Evolutionary conservation across 257 asterid species (phyloP), one percentile per base, ranked within the genome.

Genomic region (Pogostemon cablin): DNA sequence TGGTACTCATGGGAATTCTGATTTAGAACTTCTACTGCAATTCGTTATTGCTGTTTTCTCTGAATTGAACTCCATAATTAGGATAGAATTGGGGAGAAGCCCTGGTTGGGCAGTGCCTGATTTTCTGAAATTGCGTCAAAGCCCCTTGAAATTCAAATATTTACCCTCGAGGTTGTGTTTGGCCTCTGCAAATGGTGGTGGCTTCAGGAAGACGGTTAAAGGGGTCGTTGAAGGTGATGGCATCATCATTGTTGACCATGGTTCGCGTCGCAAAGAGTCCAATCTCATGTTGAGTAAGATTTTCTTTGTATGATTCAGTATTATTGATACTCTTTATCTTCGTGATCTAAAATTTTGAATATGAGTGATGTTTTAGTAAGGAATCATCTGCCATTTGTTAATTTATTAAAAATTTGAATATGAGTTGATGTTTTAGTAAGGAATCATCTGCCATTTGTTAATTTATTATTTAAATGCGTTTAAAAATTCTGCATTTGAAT

Each of bases 171-270:
- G 82, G 65, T 68, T 84, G 83, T 81, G 96, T 80, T 66, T 87
- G 84, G 89, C 89, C 83, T 74, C 88, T 68, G 81, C 75, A 65
- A 85, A 72, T 72, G 92, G 89, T 63, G 91, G 88, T 81, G 95
- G 86, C 48, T 66, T 78, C 68, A 75, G 87, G 83, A 84, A 78
- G 74, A 77, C 76, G 68, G 63, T 64, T 2, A 71, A 72, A 9
- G 81, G 88, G 47, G 86, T 89, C 60, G 86, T 72, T 43, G 90
- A 73, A 62, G 83, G 88, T 3, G 99, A 89, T 46, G 99, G 90
- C 4, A 82, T 95, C 68, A 82, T 95, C 72, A 89, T 95, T 68
- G 99, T 95, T 25, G 99, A 95, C 81, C 99, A 95, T 65, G 99
- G 99, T 0, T 95, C 99, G 10, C 96, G 98, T 8, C 92, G 98